A percentile compares a stretch with the other conserved stretches of the same genome.
Evolutionary conservation across 1,284 basidiomycete genomes (phyloP).

Genomic region (Cryptococcus sp.): DNA sequence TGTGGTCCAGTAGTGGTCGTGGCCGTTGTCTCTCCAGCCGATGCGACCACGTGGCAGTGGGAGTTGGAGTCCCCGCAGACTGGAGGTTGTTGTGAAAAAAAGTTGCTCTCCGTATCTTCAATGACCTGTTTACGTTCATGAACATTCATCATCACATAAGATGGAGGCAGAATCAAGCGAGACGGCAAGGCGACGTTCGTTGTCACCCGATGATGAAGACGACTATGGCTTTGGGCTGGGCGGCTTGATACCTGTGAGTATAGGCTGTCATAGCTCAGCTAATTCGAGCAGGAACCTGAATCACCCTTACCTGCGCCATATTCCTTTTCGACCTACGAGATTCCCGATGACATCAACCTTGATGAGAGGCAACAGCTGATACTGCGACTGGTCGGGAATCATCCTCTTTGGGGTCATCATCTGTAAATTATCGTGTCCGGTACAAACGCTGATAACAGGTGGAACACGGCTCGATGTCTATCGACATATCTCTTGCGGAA

Average conservation of each 20-base stretch:
- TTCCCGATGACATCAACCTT: slow-evolving; percentile 25
- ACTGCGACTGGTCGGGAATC: slow-evolving; percentile 78
- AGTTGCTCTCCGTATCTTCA: background rate
- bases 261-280: background rate
- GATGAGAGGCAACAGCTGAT: slow-evolving; percentile 54
- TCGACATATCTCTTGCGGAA: slow-evolving; percentile 68
- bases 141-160: background rate
- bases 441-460: slow-evolving; percentile 56
- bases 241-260: slow-evolving; percentile 51
- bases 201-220: slow-evolving; percentile 30
- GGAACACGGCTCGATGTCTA: slow-evolving; percentile 79
- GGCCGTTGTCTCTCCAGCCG: too few relatives aligned
- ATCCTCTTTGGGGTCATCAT: slow-evolving; percentile 90
- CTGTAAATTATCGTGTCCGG: slow-evolving; percentile 60
- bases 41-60: too few relatives aligned
- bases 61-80: background rate
- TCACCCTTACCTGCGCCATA: slow-evolving; percentile 32
- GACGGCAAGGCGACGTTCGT: too few relatives aligned
- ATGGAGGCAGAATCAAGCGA: background rate
- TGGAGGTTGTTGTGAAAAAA: background rate
- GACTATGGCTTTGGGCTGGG: slow-evolving; percentile 45
- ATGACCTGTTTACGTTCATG: background rate
- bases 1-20: too few relatives aligned
- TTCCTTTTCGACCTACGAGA: slow-evolving; percentile 49
- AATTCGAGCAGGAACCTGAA: slow-evolving; percentile 38